phyloP scores from a whole-genome alignment of 108 stramenopile genomes.

The Fragilaria radians region DNA sequence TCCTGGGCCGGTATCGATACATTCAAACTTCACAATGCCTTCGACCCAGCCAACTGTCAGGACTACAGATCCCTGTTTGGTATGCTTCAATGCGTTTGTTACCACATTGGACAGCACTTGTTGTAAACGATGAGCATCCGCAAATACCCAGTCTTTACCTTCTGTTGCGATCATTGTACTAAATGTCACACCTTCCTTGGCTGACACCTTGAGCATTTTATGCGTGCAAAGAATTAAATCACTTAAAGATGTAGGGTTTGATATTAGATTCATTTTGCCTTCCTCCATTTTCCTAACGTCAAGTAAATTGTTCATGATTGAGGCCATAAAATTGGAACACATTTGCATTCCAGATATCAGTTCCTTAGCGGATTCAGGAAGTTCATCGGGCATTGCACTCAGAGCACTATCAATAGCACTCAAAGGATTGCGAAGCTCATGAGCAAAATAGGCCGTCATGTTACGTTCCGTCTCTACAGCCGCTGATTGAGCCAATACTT shows the following conservation, averaged over 20 bases:
- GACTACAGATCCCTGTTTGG: conserved; percentile 16
- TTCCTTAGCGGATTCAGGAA: conserved; percentile 29
- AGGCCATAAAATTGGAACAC: conserved; percentile 59
- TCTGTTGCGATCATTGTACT: not conserved
- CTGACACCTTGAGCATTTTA: conserved; percentile 23
- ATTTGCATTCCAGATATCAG: conserved; percentile 53
- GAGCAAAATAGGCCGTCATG: conserved; percentile 44
- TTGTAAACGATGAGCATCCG: conserved; percentile 28
- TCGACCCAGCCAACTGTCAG: conserved; percentile 12
- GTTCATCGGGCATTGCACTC: conserved; percentile 45
- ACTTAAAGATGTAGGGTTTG: conserved; percentile 23
- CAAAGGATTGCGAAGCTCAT: conserved; percentile 46
- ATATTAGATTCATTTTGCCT: conserved; percentile 47
- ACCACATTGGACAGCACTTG: conserved; percentile 37
- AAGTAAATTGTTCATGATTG: conserved; percentile 68
- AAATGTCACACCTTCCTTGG: not conserved
- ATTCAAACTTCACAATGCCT: conserved; percentile 16
- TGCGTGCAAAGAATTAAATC: conserved; percentile 28
- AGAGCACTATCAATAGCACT: conserved; percentile 59
- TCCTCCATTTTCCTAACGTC: conserved; percentile 72
- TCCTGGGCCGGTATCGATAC: conserved; percentile 52
- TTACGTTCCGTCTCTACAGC: conserved; percentile 41
- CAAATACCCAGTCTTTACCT: conserved; percentile 15
- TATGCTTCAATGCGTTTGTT: conserved; percentile 46
- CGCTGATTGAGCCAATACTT: no score